Base-by-base conservation (phyloP, 1,284 basidiomycete genomes). In the Papiliotrema laurentii region DNA sequence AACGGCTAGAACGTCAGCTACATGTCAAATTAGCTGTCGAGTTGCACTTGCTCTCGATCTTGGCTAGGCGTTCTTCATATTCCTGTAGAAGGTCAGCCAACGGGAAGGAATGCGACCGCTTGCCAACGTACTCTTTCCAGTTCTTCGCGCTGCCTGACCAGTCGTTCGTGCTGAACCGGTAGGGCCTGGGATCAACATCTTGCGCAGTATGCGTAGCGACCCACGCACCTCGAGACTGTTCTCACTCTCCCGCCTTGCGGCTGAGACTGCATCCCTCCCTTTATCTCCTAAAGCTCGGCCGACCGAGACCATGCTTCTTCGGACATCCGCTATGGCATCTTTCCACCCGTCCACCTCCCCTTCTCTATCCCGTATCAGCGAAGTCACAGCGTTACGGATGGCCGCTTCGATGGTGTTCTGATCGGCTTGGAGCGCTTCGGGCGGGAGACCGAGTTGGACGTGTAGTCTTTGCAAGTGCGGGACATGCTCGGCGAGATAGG, bases 401-500 rank as follows among this genome's bases (percentile, higher is more conserved):
- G 68, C 68, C 1, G 63, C 58, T 44, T 71, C 70, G 35, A 72
- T 72, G 6, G 62, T 50, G 6, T 59, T 53, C 38, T 61, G 50
- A 48, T 72, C 70, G 4, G 60, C 58, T 19, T 62, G 53, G 27
- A 71, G 57, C 1, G 59, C 60, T 31, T 61, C 54, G 1, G 59
- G 36, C 7, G 68, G 65, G 25, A 72, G 56, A 3, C 58, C 61
- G 18, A 72, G 62, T 50, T 64, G 64, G n/a, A 54, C 39, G 47
- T 71, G 70, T 11, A 72, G 57, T 13, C 58, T 53, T 36, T 56
- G 57, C 0, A 72, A 58, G 34, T 68, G 64, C 9, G 68, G 66
- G 3, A 66, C 60, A 37, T 72, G 70, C 54, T 68, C 64, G 27
- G 59, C 63, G 13, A 72, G 58, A 50, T 71, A 69, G 40, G 61